Percentiles rank a stretch among this genome's conserved stretches.
Evolutionary conservation across 176 grass and related monocot genomes (phyloP).

Genomic region (Juncus effusus): DNA sequence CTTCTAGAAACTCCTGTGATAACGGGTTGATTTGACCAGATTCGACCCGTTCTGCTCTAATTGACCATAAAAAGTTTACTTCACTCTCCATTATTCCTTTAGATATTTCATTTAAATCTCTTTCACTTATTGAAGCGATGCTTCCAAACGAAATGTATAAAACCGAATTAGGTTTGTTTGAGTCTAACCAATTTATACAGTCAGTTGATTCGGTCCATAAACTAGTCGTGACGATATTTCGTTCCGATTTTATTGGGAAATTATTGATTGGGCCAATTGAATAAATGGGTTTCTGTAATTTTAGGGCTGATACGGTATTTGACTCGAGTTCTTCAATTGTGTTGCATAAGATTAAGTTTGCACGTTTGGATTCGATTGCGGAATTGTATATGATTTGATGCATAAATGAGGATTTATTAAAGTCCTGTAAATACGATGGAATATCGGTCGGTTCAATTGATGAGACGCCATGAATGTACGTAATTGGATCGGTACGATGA

Average conservation of each 20-base stretch:
- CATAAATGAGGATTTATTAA: slow-evolving; percentile 38
- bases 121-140: slow-evolving; percentile 7
- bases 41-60: slow-evolving; percentile 41
- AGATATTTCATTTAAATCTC: slow-evolving; percentile 12
- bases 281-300: slow-evolving; percentile 15
- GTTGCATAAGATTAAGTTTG: slow-evolving; percentile 36
- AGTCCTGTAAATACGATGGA: slow-evolving; percentile 42
- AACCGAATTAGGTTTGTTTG: slow-evolving; percentile 1
- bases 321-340: slow-evolving; percentile 18
- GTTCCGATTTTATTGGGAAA: slow-evolving; percentile 43
- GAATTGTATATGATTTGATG: slow-evolving; percentile 50
- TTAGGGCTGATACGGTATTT: background rate
- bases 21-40: background rate
- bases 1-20: slow-evolving; percentile 34
- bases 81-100: slow-evolving; percentile 15
- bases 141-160: slow-evolving; percentile 24
- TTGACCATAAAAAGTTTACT: slow-evolving; percentile 16
- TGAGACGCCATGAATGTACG: slow-evolving; percentile 50
- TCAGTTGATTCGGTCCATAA: background rate
- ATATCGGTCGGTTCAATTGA: slow-evolving; percentile 48
- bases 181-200: slow-evolving; percentile 14
- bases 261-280: slow-evolving; percentile 14
- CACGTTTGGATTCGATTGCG: slow-evolving; percentile 38
- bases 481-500: slow-evolving; percentile 49
- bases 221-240: background rate